Evolutionary conservation across 768 basidiomycete species (phyloP).

Genomic region (Leccinum aurantiacum): DNA sequence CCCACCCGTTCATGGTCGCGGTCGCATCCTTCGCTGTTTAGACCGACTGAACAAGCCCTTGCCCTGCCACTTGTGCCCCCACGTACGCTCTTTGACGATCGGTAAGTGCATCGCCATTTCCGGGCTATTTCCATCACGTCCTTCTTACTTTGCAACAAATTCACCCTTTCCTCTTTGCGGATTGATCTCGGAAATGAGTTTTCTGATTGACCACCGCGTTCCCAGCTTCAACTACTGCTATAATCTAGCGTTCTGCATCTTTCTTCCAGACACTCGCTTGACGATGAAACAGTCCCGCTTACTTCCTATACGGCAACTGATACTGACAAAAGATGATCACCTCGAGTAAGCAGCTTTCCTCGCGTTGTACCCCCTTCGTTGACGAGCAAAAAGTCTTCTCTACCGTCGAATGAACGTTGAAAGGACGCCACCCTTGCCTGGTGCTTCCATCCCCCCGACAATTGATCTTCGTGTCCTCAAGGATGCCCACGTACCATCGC

Average conservation of each 20-base stretch:
- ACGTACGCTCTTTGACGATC: conserved; percentile 24
- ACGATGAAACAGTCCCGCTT: conserved; percentile 27
- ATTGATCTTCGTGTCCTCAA: conserved; percentile 50
- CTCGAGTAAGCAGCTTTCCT: conserved; percentile 26
- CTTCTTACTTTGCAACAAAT: conserved; percentile 8
- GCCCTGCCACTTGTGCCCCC: background rate
- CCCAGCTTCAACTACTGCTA: conserved; percentile 15
- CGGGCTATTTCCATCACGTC: conserved; percentile 5
- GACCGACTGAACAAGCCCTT: conserved; percentile 2
- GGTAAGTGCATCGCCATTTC: conserved; percentile 19
- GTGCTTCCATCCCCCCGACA: conserved; percentile 38
- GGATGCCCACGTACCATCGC: conserved; percentile 52
- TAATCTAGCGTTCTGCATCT: conserved; percentile 8
- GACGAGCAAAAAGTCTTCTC: conserved; percentile 25
- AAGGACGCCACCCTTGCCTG: conserved; percentile 22
- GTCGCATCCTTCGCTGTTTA: conserved; percentile 6
- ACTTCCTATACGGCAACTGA: conserved; percentile 25
- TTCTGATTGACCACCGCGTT: conserved; percentile 20
- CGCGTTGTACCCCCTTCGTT: conserved; percentile 1
- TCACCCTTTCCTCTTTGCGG: background rate
- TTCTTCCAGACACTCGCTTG: conserved; percentile 15
- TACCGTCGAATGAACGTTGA: conserved; percentile 37
- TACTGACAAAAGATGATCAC: conserved; percentile 22
- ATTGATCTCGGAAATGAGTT: conserved; percentile 19
- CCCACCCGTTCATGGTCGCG: conserved; percentile 21